Percentiles rank a stretch among this genome's conserved stretches.
These are phyloP conservation scores for Pythium phragmiticola DNA, from an alignment of 352 stramenopile species.

Conservation along the genomic window DNA sequence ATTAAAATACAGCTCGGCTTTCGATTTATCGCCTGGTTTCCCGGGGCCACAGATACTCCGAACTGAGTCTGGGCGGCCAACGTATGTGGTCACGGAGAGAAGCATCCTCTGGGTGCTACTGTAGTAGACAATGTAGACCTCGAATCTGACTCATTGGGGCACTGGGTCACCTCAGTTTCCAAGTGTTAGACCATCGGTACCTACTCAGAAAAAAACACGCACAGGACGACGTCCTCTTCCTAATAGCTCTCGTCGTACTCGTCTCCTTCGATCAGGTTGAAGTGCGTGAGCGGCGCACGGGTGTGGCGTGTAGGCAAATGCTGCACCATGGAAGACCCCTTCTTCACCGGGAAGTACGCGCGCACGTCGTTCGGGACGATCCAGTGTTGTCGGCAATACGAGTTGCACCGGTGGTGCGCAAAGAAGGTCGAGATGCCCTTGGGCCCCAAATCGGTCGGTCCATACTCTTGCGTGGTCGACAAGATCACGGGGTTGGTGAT, in stretches of 20 bases:
- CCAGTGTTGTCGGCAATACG: conserved; percentile 36
- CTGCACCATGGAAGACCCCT: conserved; percentile 16
- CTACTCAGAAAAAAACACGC: background rate
- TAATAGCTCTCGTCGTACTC: conserved; percentile 3
- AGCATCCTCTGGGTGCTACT: no score
- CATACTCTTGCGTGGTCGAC: conserved; percentile 28
- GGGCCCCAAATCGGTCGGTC: conserved; percentile 33
- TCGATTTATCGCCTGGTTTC: no score
- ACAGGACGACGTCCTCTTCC: background rate
- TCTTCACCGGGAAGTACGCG: conserved; percentile 12
- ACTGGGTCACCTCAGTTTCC: no score
- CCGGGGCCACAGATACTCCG: no score
- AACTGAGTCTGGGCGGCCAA: no score
- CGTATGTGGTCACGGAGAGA: no score
- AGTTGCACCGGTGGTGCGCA: conserved; percentile 36
- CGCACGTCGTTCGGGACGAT: conserved; percentile 8
- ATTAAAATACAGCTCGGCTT: no score
- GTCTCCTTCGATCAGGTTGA: conserved; percentile 15
- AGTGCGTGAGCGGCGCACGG: conserved; percentile 7
- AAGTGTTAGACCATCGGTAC: no score
- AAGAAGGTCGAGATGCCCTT: conserved; percentile 42
- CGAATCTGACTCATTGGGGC: no score
- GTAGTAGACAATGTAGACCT: no score
- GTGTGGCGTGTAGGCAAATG: conserved; percentile 12
- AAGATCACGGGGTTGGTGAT: conserved; percentile 48